Evolutionary conservation across 2,329 filamentous ascomycete genomes (phyloP).

Genomic region (Trichoderma oligosporum): DNA sequence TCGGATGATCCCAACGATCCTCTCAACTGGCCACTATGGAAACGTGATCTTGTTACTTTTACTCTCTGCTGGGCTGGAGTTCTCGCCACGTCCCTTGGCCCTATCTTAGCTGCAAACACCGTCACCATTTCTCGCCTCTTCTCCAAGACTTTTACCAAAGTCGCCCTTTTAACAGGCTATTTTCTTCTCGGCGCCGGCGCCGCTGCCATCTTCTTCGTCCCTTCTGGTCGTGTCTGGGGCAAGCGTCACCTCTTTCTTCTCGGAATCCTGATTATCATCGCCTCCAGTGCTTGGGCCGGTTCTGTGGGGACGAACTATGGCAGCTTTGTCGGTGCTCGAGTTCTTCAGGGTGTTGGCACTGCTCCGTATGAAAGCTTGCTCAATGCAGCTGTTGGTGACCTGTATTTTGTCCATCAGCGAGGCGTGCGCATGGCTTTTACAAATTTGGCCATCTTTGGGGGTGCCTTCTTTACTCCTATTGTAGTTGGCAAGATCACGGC

Average conservation of each 20-base stretch:
- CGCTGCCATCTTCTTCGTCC: conserved; percentile 80
- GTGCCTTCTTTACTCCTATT: conserved; percentile 71
- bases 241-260: conserved; percentile 85
- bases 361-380: conserved; percentile 89
- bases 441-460: conserved; percentile 55
- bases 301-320: conserved; percentile 63
- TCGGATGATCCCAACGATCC: conserved; percentile 90
- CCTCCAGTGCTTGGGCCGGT: conserved; percentile 75
- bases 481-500: conserved; percentile 81
- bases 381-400: conserved; percentile 82
- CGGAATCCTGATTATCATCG: conserved; percentile 69
- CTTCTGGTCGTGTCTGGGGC: conserved; percentile 84
- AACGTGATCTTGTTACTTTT: conserved; percentile 74
- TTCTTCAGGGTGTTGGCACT: conserved; percentile 81
- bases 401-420: conserved; percentile 83
- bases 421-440: conserved; percentile 83
- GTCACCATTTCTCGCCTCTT: conserved; percentile 70
- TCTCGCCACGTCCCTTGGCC: conserved; percentile 78
- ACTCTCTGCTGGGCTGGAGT: conserved; percentile 77
- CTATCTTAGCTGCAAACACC: conserved; percentile 85
- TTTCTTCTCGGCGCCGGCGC: conserved; percentile 79
- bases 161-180: conserved; percentile 82
- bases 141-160: conserved; percentile 61
- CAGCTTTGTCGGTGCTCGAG: conserved; percentile 70
- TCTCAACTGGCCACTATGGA: conserved; percentile 79